Evolutionary conservation across 768 basidiomycete genomes (phyloP), one percentile per base, ranked within the genome.

Genomic region (Panaeolus cyanescens): DNA sequence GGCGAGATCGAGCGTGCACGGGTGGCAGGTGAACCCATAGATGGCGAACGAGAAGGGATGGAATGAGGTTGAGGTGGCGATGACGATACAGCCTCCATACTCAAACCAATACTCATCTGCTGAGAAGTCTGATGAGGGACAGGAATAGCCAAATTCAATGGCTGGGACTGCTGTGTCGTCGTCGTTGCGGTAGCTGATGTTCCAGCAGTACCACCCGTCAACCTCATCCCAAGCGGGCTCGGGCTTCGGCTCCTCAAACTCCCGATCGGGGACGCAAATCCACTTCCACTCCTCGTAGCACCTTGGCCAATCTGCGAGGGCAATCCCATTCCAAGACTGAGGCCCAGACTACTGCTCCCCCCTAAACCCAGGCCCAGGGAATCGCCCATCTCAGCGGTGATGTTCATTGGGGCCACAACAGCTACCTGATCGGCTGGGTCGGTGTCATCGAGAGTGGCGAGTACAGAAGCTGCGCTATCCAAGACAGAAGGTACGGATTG

Each of bases 401-500:
- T 60, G 50, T 67, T 64, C 39, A 73, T 79, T 3, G 88, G 88
- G 0, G 88, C 80, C 13, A 87, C 77, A n/a, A 91, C 85, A 0
- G 87, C 75, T n/a, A 92, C 80, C 9, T 84, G 72, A 60, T 85
- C 85, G 45, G 79, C 79, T 25, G 83, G 82, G 65, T 83, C 82
- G 34, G 77, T 58, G 70, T 77, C 62, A 64, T 75, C 66, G 64
- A 74, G 64, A 4, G 77, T 75, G 4, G 86, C 72, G 34, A 95
- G 83, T 31, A 93, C 83, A 20, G 88, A 84, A 1, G 93, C 91
- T 2, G 94, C 94, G 60, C 85, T 87, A 66, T 94, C 92, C 50
- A 96, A 81, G 1, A 95, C 94, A 5, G 91, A 90, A 4, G 94
- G 94, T 3, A 93, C 90, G n/a, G 83, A 79, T 56, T 88, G 86